Percentiles rank a stretch among this genome's conserved stretches.
These are phyloP conservation scores for Fraxinus velutina DNA, from an alignment of 305 asterid species.

Conservation along the genomic window DNA sequence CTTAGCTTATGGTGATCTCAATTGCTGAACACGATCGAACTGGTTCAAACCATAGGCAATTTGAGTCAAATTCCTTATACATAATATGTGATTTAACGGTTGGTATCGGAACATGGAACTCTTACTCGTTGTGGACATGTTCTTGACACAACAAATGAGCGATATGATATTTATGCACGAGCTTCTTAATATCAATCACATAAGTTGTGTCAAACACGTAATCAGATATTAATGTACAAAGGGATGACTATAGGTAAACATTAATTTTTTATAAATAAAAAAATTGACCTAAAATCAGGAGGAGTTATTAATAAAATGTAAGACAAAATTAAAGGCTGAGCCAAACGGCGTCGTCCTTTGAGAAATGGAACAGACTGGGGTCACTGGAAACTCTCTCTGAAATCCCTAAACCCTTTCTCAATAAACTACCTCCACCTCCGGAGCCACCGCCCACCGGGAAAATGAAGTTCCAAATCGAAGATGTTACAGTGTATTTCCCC, in stretches of 20 bases:
- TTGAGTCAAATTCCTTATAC: neutral
- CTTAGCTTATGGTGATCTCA: neutral
- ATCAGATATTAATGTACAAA: neutral
- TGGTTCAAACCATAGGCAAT: neutral
- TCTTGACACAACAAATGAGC: neutral
- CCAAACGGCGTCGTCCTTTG: neutral
- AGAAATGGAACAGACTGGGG: neutral
- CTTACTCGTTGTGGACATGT: neutral
- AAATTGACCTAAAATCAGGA: no score
- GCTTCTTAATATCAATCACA: neutral
- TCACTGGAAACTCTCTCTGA: neutral
- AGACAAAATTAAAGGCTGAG: neutral
- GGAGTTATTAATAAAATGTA: neutral
- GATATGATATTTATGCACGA: neutral
- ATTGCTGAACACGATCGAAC: neutral
- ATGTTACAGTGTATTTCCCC: constrained; percentile 86
- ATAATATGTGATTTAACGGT: neutral
- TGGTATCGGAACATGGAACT: neutral
- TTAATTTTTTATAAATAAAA: neutral
- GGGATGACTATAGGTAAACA: neutral
- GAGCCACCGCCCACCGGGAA: constrained; percentile 17
- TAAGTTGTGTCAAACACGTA: neutral
- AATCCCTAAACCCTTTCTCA: neutral
- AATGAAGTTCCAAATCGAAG: constrained; percentile 95
- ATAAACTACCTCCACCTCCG: neutral